Evolutionary conservation across 2,329 filamentous ascomycete species (phyloP), one percentile per base, ranked within the genome.

Genomic region (Pseudogymnoascus sp.): DNA sequence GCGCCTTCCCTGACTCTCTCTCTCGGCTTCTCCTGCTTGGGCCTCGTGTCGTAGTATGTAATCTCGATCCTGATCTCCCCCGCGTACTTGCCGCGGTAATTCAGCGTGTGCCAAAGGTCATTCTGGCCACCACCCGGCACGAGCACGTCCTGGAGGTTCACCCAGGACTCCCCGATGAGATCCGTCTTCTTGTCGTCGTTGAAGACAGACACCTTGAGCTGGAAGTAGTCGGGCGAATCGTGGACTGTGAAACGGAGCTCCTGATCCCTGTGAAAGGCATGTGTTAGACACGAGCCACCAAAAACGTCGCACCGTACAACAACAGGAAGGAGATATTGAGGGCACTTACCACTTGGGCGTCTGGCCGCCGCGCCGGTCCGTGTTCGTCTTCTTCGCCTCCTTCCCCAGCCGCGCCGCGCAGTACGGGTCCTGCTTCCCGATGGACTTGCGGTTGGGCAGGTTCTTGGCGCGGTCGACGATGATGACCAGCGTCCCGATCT

Each of bases 181-280:
- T 99, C 95, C 0, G 93, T 97, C 79, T 89, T 96, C 79, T 97
- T 97, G 77, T 99, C 95, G 72, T 99, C 95, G 74, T 96, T 97
- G 79, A 99, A 99, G 5, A 97, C 85, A 2, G 93, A 97, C 15
- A 97, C 83, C 75, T 99, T 99, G 64, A 99, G 83, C 74, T 93
- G 91, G 77, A 91, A 92, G 79, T 99, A 99, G 77, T 99, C 95
- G 17, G 92, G 88, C 15, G 92, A 97, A 72, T 97, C 93, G 81
- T 97, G 93, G 15, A 99, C 95, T 50, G 86, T 91, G 74, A 97
- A 99, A 66, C 95, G 91, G 50, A 99, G 84, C 76, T 99, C 95
- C 77, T 97, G 91, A 75, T 99, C 95, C 95, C 95, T 99, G 72
- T 26, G 67, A 59, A 63, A 63, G 5, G 62, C 19, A 40, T 33